phyloP scores from a whole-genome alignment of 306 rosid genomes.

The Coriaria nepalensis region DNA sequence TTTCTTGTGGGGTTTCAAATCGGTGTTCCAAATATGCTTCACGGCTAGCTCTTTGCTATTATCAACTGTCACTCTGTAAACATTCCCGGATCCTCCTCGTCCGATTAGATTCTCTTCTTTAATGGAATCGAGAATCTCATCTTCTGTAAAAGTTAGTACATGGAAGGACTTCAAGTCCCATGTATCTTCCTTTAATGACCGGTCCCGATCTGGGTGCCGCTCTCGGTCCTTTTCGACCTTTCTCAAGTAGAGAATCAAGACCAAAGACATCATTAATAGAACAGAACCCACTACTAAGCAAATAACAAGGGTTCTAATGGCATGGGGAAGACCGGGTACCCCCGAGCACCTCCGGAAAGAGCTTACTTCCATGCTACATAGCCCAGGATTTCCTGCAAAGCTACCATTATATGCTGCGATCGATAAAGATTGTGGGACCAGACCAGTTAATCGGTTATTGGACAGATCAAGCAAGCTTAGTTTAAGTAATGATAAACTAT shows the following conservation, averaged over 20 bases:
- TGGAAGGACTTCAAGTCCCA: constrained; percentile 92
- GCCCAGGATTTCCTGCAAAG: constrained; percentile 51
- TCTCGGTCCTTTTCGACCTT: constrained; percentile 24
- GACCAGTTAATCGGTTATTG: constrained; percentile 40
- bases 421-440: constrained; percentile 40
- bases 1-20: constrained; percentile 16
- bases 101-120: constrained; percentile 79
- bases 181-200: constrained; percentile 61
- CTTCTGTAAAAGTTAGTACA: constrained; percentile 58
- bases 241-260: constrained; percentile 21
- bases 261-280: constrained; percentile 19
- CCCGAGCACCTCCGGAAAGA: constrained; percentile 37
- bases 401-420: constrained; percentile 70
- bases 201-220: constrained; percentile 18
- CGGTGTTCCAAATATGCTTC: constrained; percentile 77
- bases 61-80: constrained; percentile 47
- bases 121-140: constrained; percentile 75
- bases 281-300: constrained; percentile 29
- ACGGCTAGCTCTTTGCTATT: constrained; percentile 77
- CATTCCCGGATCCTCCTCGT: constrained; percentile 84
- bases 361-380: constrained; percentile 35
- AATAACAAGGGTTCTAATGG: constrained; percentile 32
- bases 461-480: constrained; percentile 70
- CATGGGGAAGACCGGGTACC: constrained; percentile 25
- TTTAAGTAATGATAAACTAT: constrained; percentile 30